Conservation (phyloP, 352 stramenopile species). For the Aphanomyces cochlioides region DNA sequence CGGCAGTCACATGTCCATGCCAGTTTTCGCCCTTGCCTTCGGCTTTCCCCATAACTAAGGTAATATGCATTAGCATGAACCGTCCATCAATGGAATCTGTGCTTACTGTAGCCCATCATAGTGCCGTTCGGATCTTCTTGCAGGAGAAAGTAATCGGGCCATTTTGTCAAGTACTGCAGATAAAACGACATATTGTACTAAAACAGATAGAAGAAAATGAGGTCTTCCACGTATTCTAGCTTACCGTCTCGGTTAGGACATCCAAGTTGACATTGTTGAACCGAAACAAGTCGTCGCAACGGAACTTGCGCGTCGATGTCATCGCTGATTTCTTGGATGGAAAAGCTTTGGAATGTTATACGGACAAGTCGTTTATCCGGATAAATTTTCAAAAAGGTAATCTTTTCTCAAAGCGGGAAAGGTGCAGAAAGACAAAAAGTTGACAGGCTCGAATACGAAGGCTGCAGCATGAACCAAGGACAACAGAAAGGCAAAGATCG, state of each 20-base stretch:
- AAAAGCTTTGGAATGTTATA: too few relatives aligned
- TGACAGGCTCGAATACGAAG: too few relatives aligned
- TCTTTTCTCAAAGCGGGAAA: too few relatives aligned
- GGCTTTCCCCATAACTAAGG: slow-evolving; percentile 92
- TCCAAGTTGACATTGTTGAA: slow-evolving; percentile 99
- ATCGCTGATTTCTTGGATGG: slow-evolving; percentile 43
- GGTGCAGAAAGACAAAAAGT: too few relatives aligned
- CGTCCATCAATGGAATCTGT: slow-evolving; percentile 3
- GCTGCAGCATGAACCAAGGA: too few relatives aligned
- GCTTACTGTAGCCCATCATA: slow-evolving; percentile 94
- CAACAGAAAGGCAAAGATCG: too few relatives aligned
- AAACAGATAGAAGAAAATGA: slow-evolving; percentile 14
- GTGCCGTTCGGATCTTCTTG: slow-evolving; percentile 89
- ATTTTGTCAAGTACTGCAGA: slow-evolving; percentile 95
- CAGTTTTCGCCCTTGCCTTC: slow-evolving; percentile 93
- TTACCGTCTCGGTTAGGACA: slow-evolving; percentile 92
- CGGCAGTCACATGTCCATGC: slow-evolving; percentile 97
- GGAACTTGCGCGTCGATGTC: slow-evolving; percentile 94
- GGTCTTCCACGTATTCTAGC: slow-evolving; percentile 16
- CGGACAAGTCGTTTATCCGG: too few relatives aligned
- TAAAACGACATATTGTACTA: slow-evolving; percentile 98
- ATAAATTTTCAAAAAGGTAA: too few relatives aligned
- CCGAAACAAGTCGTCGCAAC: slow-evolving; percentile 95
- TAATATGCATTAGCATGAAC: slow-evolving; percentile 2
- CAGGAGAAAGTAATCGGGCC: slow-evolving; percentile 96